Base-by-base conservation (phyloP, 2,329 filamentous ascomycete genomes). In the Pseudogymnoascus sp. region DNA sequence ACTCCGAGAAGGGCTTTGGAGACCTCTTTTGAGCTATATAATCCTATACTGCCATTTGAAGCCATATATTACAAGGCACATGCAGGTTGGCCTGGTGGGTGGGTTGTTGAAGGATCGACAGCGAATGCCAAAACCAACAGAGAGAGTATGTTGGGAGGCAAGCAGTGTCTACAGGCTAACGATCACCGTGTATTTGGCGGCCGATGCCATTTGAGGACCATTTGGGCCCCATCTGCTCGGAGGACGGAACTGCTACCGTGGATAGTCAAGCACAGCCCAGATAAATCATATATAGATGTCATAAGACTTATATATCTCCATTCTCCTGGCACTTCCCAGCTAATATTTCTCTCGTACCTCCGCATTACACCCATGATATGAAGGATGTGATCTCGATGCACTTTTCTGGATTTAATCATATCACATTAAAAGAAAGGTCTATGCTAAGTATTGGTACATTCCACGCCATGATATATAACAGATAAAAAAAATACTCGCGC, bases 1-100 rank as follows among this genome's bases (percentile, higher is more conserved):
- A 99, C 72, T 90, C 92, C 7, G 92, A 97, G 73, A 97, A 97
- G 77, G 86, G 87, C 14, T 88, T 99, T 65, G 84, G 90, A 66
- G 92, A 96, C 73, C 77, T 99, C 63, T 86, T 96, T 68, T 94
- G 68, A 74, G 57, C 20, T 20, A 36, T 20, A 33, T 43, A 33
- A 18, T 11, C 12, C 33, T 14, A 58, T 25, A 6, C 1, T 25
- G 18, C 33, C 22, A 37, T 58, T 6, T 18, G 6, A 38, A 58
- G 18, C 18, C 12, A 58, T 5, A 25, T 37, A 25, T 38, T 38
- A 2, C 12, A 15, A 25, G 33, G 22, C 57, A 53, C 11, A n/a
- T 33, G 28, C 47, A 2, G 12, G 12, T 33, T 18, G 28, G 12
- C 3, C 2, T 5, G 9, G n/a, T 18, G 12, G 28, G 25, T 53